Evolutionary conservation across 352 stramenopile species (phyloP), one percentile per base, ranked within the genome.

Genomic region (Elongisporangium prolatum): DNA sequence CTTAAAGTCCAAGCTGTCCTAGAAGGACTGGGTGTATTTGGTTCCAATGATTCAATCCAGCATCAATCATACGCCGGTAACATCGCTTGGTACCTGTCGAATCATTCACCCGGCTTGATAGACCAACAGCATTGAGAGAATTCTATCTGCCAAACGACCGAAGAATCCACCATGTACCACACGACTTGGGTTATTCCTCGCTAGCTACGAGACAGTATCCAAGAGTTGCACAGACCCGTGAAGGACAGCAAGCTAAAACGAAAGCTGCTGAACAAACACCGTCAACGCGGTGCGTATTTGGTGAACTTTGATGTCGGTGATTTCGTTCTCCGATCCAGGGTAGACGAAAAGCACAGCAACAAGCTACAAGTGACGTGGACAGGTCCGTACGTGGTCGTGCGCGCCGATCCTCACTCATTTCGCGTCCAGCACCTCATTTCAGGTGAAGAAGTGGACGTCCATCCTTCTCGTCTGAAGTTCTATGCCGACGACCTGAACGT

Each of bases 1-100:
- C 18, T 28, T 65, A 10, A 60, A 74, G 38, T 68, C 67, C 57
- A 68, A 68, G 21, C n/a, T 77, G 14, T 57, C 49, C 47, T 28
- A 59, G 2, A 48, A 55, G 10, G 59, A 68, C 21, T 76, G 61
- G 65, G 37, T 50, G 0, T 65, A 68, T 37, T 11, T 76, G 2
- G 47, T 76, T 5, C 61, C 63, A 9, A 16, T 72, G 20, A 52
- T 73, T 5, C 64, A 76, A 56, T 37, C 65, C 5, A 75, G 40
- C 20, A 25, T 75, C 8, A 77, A 74, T 25, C 64, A 75, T 16
- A 68, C 52, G 9, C 51, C 63, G 13, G 44, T 71, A 17, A 50
- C 60, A 17, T 74, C 66, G 4, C 55, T 77, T 0, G 49, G 55
- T 52, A 0, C 67, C 64, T 20, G 50, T 69, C 3, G 67, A 74